Conservation (phyloP, 345 rosid species). For the Nephelium lappaceum region DNA sequence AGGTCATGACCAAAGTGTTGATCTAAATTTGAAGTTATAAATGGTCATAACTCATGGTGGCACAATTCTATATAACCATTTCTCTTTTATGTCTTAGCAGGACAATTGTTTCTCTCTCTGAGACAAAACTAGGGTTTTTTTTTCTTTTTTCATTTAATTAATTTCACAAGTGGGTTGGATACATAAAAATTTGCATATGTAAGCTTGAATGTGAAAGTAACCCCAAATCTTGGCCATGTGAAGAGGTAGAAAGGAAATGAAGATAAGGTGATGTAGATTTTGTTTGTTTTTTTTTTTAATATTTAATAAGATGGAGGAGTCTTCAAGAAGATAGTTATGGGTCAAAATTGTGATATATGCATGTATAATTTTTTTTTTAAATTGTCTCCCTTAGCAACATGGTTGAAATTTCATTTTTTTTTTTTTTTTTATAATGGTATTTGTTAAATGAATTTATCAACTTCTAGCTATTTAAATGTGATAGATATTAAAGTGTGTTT, state of each 20-base stretch:
- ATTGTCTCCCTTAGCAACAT: no score
- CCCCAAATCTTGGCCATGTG: conserved; percentile 21
- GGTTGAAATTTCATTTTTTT: no score
- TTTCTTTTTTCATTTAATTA: background rate
- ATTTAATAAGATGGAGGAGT: background rate
- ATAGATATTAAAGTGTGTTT: no score
- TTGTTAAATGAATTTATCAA: no score
- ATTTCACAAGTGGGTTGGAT: background rate
- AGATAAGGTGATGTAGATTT: conserved; percentile 7
- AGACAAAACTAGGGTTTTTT: background rate
- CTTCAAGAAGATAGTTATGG: background rate
- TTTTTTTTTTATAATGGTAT: no score
- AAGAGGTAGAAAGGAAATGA: background rate
- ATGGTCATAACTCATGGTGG: background rate
- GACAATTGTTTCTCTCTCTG: conserved; percentile 1
- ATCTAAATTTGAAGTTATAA: conserved; percentile 56
- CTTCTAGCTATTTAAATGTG: no score
- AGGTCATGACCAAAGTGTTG: conserved; percentile 39
- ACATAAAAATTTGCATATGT: conserved; percentile 12
- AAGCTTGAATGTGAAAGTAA: conserved; percentile 8
- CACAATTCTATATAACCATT: background rate
- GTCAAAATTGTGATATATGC: background rate
- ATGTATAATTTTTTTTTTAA: no score
- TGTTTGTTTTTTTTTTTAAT: background rate
- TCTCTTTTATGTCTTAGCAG: background rate